Evolutionary conservation across 2,329 filamentous ascomycete genomes (phyloP).

Genomic region (Phialophora tarda): DNA sequence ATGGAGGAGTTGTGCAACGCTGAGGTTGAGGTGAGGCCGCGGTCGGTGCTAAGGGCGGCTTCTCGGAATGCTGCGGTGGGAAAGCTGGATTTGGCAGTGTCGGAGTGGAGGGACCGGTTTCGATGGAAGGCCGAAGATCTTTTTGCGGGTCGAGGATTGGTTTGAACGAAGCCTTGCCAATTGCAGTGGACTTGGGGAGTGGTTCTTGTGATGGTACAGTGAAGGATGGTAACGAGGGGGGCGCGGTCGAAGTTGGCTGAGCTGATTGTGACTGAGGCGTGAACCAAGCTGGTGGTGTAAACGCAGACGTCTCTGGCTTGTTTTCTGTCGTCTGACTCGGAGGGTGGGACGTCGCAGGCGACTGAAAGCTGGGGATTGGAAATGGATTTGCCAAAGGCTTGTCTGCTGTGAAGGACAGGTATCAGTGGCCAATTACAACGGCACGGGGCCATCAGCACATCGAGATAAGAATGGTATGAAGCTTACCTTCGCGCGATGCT

Average conservation of each 20-base stretch:
- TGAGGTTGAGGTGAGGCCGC: conserved; percentile 5
- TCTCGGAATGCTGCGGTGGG: neutral
- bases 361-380: conserved; percentile 1
- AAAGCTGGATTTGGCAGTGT: neutral
- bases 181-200: neutral
- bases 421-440: neutral
- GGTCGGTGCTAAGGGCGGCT: neutral
- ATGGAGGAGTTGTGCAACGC: conserved; percentile 26
- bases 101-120: neutral
- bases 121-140: neutral
- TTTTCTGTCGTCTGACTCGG: neutral
- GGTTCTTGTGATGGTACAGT: neutral
- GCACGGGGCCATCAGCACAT: neutral
- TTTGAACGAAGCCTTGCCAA: neutral
- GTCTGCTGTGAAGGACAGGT: conserved; percentile 4
- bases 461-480: neutral
- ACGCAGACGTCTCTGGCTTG: neutral
- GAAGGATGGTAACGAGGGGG: neutral
- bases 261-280: neutral
- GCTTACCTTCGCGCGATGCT: conserved; percentile 16
- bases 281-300: neutral
- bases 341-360: neutral
- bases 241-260: neutral
- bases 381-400: conserved; percentile 6
- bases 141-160: neutral